Evolutionary conservation across 2,329 filamentous ascomycete genomes (phyloP).

Genomic region (Xylariaceae sp.): DNA sequence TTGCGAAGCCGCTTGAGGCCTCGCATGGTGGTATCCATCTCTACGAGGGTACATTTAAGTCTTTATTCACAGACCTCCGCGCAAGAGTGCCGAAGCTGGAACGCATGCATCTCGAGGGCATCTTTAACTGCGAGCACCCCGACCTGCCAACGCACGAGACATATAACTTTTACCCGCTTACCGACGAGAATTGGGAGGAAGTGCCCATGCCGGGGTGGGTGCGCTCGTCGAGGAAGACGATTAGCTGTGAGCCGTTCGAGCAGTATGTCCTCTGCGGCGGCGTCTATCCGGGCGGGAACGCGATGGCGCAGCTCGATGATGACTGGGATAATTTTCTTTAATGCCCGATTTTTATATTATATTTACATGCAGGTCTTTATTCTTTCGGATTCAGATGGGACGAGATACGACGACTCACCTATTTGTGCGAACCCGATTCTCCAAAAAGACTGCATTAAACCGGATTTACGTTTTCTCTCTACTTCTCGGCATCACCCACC

Average conservation of each 20-base stretch:
- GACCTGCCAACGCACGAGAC: slow-evolving; percentile 36
- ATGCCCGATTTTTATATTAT: too few relatives aligned
- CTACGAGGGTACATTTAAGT: slow-evolving; percentile 40
- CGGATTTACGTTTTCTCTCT: background rate
- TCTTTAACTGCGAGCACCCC: slow-evolving; percentile 39
- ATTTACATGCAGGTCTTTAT: background rate
- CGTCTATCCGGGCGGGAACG: slow-evolving; percentile 31
- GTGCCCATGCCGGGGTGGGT: slow-evolving; percentile 30
- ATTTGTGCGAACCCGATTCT: too few relatives aligned
- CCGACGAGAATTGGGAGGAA: slow-evolving; percentile 39
- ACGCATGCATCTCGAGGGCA: slow-evolving; percentile 42
- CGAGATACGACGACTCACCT: too few relatives aligned
- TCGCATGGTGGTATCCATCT: slow-evolving; percentile 42
- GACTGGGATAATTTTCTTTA: slow-evolving; percentile 4
- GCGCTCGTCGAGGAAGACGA: slow-evolving; percentile 30
- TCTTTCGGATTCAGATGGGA: slow-evolving; percentile 3
- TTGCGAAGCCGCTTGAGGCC: slow-evolving; percentile 36
- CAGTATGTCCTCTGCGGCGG: slow-evolving; percentile 38
- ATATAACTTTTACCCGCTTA: slow-evolving; percentile 40
- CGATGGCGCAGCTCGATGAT: slow-evolving; percentile 21
- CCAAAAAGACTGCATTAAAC: background rate
- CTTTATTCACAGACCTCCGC: slow-evolving; percentile 39
- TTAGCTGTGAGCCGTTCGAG: slow-evolving; percentile 38
- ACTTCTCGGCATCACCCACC: slow-evolving; percentile 6
- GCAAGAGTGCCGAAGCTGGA: slow-evolving; percentile 36